phyloP scores from a whole-genome alignment of 352 stramenopile genomes.

The Phytophthora constricta region DNA sequence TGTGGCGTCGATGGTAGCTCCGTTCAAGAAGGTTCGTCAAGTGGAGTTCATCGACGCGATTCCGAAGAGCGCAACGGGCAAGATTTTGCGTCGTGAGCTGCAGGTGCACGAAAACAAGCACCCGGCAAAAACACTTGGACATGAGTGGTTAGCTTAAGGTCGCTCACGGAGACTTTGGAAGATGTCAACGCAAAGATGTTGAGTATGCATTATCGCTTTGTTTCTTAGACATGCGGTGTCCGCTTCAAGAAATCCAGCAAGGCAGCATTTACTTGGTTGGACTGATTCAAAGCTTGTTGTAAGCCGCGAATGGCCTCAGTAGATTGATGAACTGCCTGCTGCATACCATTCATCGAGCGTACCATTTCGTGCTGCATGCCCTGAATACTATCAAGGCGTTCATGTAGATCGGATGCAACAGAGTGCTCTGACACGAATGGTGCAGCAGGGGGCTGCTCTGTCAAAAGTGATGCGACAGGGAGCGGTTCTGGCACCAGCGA shows the following conservation, averaged over 20 bases:
- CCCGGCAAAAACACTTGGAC: too few relatives aligned
- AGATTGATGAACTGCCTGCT: constrained; percentile 35
- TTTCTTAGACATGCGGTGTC: constrained; percentile 15
- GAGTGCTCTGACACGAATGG: not conserved
- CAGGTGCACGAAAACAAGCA: constrained; percentile 48
- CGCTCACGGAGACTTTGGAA: too few relatives aligned
- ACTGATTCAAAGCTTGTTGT: constrained; percentile 31
- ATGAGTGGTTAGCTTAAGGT: too few relatives aligned
- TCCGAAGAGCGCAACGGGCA: constrained; percentile 89
- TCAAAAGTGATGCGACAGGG: too few relatives aligned
- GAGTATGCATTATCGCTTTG: too few relatives aligned
- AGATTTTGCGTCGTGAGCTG: constrained; percentile 91
- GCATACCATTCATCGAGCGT: constrained; percentile 32
- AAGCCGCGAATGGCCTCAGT: constrained; percentile 32
- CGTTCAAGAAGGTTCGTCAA: constrained; percentile 90
- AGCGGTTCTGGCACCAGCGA: too few relatives aligned
- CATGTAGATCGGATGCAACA: constrained; percentile 7
- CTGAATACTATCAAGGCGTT: constrained; percentile 28
- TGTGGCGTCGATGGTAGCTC: constrained; percentile 81
- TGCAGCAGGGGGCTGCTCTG: too few relatives aligned
- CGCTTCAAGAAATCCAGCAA: constrained; percentile 31
- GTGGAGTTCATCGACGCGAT: constrained; percentile 88
- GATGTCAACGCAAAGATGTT: too few relatives aligned
- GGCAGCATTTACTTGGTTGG: constrained; percentile 36
- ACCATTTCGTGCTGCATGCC: constrained; percentile 30